phyloP scores from a whole-genome alignment of 768 basidiomycete species.

The Calocybe cyanea region DNA sequence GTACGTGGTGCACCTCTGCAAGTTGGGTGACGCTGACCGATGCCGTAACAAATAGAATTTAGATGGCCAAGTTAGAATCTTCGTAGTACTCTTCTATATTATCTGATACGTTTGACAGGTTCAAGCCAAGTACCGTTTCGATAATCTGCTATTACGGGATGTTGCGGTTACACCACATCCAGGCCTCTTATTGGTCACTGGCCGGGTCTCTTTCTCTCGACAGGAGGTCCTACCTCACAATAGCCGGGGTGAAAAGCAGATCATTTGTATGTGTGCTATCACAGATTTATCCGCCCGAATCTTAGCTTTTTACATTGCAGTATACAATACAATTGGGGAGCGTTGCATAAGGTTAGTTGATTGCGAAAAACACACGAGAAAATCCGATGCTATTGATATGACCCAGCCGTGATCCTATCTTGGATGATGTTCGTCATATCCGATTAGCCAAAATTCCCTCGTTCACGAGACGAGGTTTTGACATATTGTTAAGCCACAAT shows the following conservation, averaged over 20 bases:
- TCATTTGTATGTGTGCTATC: slow-evolving; percentile 10
- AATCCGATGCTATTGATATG: background rate
- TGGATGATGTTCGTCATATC: slow-evolving; percentile 11
- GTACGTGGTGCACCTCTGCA: slow-evolving; percentile 1
- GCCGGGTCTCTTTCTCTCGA: slow-evolving; percentile 3
- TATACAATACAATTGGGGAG: slow-evolving; percentile 7
- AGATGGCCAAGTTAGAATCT: slow-evolving; percentile 5
- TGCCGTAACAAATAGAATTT: slow-evolving; percentile 4
- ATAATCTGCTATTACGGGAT: slow-evolving; percentile 9
- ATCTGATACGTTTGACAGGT: background rate
- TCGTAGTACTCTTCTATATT: background rate
- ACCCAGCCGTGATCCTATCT: slow-evolving; percentile 6
- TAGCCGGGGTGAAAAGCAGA: slow-evolving; percentile 14
- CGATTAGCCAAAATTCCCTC: slow-evolving; percentile 1
- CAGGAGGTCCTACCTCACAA: slow-evolving; percentile 4
- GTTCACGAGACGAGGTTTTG: slow-evolving; percentile 3
- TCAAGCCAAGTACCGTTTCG: slow-evolving; percentile 4
- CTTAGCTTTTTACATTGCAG: background rate
- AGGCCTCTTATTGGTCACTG: slow-evolving; percentile 8
- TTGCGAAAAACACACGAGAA: background rate
- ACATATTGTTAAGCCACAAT: slow-evolving; percentile 10
- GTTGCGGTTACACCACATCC: slow-evolving; percentile 9
- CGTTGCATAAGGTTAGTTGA: background rate
- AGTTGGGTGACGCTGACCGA: background rate
- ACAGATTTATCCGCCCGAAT: background rate